Percentiles rank a stretch among this genome's conserved stretches.
Evolutionary conservation across 345 rosid species (phyloP).

Genomic region (Boechera retrofracta): DNA sequence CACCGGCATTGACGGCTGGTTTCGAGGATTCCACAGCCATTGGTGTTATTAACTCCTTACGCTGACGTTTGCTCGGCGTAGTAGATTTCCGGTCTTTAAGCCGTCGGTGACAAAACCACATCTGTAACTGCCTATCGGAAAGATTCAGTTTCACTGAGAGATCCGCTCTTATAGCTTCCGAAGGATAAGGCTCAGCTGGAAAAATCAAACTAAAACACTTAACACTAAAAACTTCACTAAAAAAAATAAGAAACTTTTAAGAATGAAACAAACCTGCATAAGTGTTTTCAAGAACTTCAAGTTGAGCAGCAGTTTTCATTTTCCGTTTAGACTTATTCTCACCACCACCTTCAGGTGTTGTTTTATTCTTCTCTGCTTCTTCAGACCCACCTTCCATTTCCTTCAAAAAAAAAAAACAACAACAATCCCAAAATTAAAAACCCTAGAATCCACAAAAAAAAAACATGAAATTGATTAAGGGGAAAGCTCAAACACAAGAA

Average conservation of each 20-base stretch:
- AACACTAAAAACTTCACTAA: neutral
- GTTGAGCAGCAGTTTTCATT: constrained; percentile 96
- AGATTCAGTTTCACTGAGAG: constrained; percentile 77
- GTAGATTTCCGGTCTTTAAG: constrained; percentile 80
- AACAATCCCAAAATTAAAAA: constrained; percentile 22
- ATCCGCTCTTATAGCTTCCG: constrained; percentile 73
- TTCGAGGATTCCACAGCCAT: constrained; percentile 11
- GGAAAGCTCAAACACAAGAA: neutral
- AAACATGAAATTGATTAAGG: constrained; percentile 24
- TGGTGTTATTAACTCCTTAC: constrained; percentile 51
- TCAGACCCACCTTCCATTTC: constrained; percentile 60
- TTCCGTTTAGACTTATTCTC: constrained; percentile 74
- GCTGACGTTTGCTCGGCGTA: constrained; percentile 54
- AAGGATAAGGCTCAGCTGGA: constrained; percentile 75
- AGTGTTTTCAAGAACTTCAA: constrained; percentile 78
- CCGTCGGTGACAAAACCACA: constrained; percentile 98
- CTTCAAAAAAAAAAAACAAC: neutral
- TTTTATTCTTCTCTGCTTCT: constrained; percentile 66
- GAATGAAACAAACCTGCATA: constrained; percentile 60
- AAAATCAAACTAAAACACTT: neutral
- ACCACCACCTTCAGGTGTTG: constrained; percentile 58
- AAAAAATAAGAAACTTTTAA: neutral
- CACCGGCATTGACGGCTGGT: constrained; percentile 40
- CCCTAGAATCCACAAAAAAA: constrained; percentile 28
- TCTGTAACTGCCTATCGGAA: constrained; percentile 89